Base-by-base conservation (phyloP, 495 filamentous ascomycete genomes). In the Gamarada debralockiae region DNA sequence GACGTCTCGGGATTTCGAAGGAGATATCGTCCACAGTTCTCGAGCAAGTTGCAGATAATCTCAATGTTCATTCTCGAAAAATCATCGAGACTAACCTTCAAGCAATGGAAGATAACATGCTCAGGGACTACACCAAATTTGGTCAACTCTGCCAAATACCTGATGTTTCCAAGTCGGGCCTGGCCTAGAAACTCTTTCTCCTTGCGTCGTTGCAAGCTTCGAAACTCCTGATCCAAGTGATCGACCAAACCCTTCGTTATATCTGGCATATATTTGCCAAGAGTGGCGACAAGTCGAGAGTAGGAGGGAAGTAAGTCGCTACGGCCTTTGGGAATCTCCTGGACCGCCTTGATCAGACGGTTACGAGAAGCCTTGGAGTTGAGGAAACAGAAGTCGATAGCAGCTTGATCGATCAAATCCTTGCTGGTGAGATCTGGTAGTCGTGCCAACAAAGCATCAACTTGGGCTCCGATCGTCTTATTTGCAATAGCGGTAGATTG, bases 41-140 rank as follows among this genome's bases (percentile, higher is more conserved):
- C 93, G 7, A 99, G 76, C n/a, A 97, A 74, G 59, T 95, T 91
- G 59, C 92, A 92, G 57, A 97, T 95, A 59, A 99, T 96, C 66
- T 99, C 95, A 53, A 99, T 95, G 61, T 97, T 97, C 83, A 96
- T 95, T 57, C 92, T 81, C 8, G 95, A 96, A 59, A 99, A 97
- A 55, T 99, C 93, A 60, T 99, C 95, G 5, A 97, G 73, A 53
- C 93, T 93, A 60, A 99, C 92, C 67, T 95, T 97, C 55, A 99
- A 79, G 68, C 92, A 97, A 60, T 99, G 95, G 70, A 99, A 99
- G 52, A 97, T 93, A 58, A 97, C 92, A 66, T 99, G 93, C 68
- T 99, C 92, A 8, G 93, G 95, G 18, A 99, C 92, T 23, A 97
- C 89, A 36, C 93, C 92, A 64, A 97, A 99, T 61, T 99, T 99